Conservation (phyloP, 257 asterid genomes). For the Fraxinus americana region DNA sequence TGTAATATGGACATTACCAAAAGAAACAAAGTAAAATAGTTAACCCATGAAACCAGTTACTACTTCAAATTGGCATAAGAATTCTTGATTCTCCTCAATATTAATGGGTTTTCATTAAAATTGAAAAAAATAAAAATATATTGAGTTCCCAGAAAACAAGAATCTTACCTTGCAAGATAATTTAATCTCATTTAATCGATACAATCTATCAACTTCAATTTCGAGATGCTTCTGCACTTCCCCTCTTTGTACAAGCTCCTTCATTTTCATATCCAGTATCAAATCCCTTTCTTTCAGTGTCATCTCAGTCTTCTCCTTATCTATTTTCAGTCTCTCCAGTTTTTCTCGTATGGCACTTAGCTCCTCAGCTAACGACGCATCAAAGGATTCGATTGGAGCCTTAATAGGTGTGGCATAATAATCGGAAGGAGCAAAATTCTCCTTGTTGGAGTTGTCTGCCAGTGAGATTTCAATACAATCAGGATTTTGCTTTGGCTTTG, state of each 20-base stretch:
- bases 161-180: conserved; percentile 61
- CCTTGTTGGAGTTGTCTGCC: conserved; percentile 53
- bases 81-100: no score
- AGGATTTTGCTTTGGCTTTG: conserved; percentile 5
- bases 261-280: conserved; percentile 60
- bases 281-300: conserved; percentile 46
- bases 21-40: neutral
- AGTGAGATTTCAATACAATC: conserved; percentile 24
- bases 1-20: conserved; percentile 13
- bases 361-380: conserved; percentile 74
- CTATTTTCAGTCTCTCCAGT: conserved; percentile 60
- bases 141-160: neutral
- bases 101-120: neutral
- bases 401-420: conserved; percentile 24
- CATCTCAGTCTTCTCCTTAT: conserved; percentile 56
- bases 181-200: conserved; percentile 73
- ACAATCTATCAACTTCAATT: conserved; percentile 84
- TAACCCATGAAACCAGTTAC: neutral
- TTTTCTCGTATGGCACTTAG: conserved; percentile 61
- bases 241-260: conserved; percentile 57
- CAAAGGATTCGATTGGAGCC: conserved; percentile 32
- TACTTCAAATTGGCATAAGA: no score
- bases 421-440: conserved; percentile 44
- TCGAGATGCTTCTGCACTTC: conserved; percentile 76
- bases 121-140: no score